Evolutionary conservation across 2,329 filamentous ascomycete genomes (phyloP).

Genomic region (Sclerotinia sclerotiorum): DNA sequence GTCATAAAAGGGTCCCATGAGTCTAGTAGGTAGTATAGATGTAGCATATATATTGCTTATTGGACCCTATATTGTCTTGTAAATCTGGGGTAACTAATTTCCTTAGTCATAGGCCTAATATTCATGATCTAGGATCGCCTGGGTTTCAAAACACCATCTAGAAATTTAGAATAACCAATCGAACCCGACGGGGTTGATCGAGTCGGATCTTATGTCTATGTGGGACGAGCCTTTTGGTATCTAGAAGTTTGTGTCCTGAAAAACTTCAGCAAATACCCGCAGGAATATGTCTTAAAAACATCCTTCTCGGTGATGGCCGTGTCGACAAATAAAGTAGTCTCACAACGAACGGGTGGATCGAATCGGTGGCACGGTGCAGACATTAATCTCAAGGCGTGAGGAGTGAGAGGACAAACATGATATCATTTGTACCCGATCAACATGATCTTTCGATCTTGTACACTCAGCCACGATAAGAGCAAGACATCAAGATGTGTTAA

Average conservation of each 20-base stretch:
- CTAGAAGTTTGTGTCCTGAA: neutral
- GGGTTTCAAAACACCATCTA: neutral
- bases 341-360: neutral
- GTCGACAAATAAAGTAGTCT: neutral
- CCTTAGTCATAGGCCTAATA: neutral
- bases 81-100: neutral
- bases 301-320: neutral
- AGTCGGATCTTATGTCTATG: neutral
- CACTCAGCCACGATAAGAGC: neutral
- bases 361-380: neutral
- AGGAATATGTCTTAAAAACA: neutral
- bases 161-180: neutral
- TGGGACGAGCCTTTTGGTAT: neutral
- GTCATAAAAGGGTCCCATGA: neutral
- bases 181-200: neutral
- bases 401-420: slow-evolving; percentile 13
- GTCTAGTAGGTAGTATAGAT: neutral
- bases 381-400: too few species aligned
- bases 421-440: slow-evolving; percentile 4
- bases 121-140: neutral
- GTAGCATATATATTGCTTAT: neutral
- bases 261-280: neutral
- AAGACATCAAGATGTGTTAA: neutral
- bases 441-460: slow-evolving; percentile 10
- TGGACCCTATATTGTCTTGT: neutral